A percentile compares a stretch with the other conserved stretches of the same genome.
Evolutionary conservation across 2,329 filamentous ascomycete species (phyloP).

Genomic region (Sodiomyces alkalinus): DNA sequence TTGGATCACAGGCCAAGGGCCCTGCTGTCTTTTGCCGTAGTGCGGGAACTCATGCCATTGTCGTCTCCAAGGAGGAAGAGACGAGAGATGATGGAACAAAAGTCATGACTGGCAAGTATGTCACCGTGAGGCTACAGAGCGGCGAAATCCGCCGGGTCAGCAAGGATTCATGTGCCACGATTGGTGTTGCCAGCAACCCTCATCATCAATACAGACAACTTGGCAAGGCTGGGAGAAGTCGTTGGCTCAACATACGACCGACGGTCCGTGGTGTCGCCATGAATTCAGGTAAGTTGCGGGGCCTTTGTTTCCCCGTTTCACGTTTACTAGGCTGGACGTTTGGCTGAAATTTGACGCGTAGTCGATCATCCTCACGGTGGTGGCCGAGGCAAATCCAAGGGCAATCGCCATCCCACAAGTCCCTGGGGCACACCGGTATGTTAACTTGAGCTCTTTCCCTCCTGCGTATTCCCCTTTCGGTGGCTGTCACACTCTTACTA

Average conservation of each 20-base stretch:
- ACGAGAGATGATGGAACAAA: slow-evolving; percentile 42
- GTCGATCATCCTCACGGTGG: slow-evolving; percentile 96
- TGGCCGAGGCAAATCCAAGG: slow-evolving; percentile 98
- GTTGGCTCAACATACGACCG: slow-evolving; percentile 87
- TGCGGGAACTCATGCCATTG: slow-evolving; percentile 79
- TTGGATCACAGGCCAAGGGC: slow-evolving; percentile 60
- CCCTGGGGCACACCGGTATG: slow-evolving; percentile 92
- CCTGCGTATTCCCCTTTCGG: slow-evolving; percentile 14
- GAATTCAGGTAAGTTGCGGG: slow-evolving; percentile 73
- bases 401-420: slow-evolving; percentile 86
- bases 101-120: slow-evolving; percentile 57
- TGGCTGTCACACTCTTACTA: too few relatives aligned
- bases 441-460: too few relatives aligned
- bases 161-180: slow-evolving; percentile 85
- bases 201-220: slow-evolving; percentile 82
- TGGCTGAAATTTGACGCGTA: too few relatives aligned
- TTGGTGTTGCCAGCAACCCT: slow-evolving; percentile 86
- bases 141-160: slow-evolving; percentile 82
- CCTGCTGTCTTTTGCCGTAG: slow-evolving; percentile 86
- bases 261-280: slow-evolving; percentile 96
- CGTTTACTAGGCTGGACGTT: too few relatives aligned
- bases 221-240: slow-evolving; percentile 85
- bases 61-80: slow-evolving; percentile 79
- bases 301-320: too few relatives aligned
- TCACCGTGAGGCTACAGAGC: slow-evolving; percentile 77